Base-by-base conservation (phyloP, 148 eudicot species). In the Bassia scoparia region DNA sequence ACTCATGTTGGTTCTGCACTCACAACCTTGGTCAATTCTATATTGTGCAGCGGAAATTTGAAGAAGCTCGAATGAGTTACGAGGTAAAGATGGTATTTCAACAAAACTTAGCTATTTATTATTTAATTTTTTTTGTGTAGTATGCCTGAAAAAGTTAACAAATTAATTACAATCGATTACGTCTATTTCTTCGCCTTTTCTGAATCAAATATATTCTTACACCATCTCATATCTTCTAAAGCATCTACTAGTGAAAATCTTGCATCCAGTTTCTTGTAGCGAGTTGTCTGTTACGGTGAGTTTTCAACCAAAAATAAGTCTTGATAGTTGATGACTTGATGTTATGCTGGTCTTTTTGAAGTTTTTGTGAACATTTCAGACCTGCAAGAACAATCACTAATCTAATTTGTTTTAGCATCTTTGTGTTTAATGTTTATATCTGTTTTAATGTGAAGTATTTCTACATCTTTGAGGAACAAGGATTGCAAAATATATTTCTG, bases 11-110 rank as follows among this genome's bases (percentile, higher is more conserved):
- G 92, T 11, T 93, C 94, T 78, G 97, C 99, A 67, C 81, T 91
- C 99, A 95, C 82, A 95, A 95, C 78, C 87, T 95, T 46, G 99
- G 99, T 44, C 97, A 88, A 71, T 95, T 95, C 78, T 91, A 88
- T 76, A 80, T 88, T 71, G 84, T 72, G 60, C 96, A 89, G 70
- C 74, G 88, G 64, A 86, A 89, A 84, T 77, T 95, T 69, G 89
- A 89, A 70, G 81, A 86, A 73, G 93, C 99, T 79, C 88, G 81
- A 71, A 73, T 65, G 60, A 86, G 84, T 85, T 95, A 95, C 67
- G 99, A 91, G 92, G 99, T 95, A 86, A 33, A 61, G 55, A 34
- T 33, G 20, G 62, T 23, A 54, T 16, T 30, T 35, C 48, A 46
- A 11, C 35, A 53, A 37, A 29, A 41, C 26, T 23, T 5, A n/a